phyloP scores from a whole-genome alignment of 768 basidiomycete genomes.

The Lactarius tabidus region DNA sequence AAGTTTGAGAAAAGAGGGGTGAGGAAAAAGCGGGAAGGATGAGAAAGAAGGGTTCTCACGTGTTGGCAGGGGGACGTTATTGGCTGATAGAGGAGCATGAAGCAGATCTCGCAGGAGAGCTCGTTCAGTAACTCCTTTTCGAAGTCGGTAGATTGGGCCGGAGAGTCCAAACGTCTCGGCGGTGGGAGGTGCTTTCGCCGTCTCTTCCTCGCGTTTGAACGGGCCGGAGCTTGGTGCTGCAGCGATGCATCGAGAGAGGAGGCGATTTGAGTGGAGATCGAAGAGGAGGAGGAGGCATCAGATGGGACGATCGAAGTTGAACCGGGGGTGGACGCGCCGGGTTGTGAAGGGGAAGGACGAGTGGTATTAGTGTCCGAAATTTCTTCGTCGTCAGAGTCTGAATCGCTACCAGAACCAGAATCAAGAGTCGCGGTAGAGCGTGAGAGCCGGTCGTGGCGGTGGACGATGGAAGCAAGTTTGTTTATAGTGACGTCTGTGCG shows the following conservation, averaged over 20 bases:
- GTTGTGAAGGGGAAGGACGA: conserved; percentile 20
- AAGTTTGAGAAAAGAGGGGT: conserved; percentile 18
- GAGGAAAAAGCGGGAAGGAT: conserved; percentile 7
- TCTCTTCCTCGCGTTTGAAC: conserved; percentile 30
- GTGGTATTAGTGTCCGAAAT: conserved; percentile 25
- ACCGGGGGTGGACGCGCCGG: conserved; percentile 29
- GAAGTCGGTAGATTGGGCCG: conserved; percentile 37
- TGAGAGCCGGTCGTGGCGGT: conserved; percentile 24
- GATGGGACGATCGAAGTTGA: conserved; percentile 39
- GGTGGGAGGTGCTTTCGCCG: conserved; percentile 31
- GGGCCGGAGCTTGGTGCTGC: conserved; percentile 26
- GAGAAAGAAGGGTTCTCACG: conserved; percentile 43
- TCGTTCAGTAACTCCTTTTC: conserved; percentile 64
- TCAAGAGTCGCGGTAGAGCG: conserved; percentile 22
- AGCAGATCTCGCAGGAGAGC: conserved; percentile 90
- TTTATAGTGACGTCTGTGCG: conserved; percentile 53
- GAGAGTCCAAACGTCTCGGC: conserved; percentile 30
- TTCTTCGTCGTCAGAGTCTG: conserved; percentile 30
- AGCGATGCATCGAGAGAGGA: conserved; percentile 8
- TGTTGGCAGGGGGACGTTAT: conserved; percentile 95
- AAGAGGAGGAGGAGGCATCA: conserved; percentile 31
- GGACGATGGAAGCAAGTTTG: conserved; percentile 48
- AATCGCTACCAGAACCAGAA: conserved; percentile 30
- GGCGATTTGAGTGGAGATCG: conserved; percentile 13
- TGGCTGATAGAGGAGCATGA: conserved; percentile 76